These are phyloP conservation scores for Penicillium robsamsonii DNA, from an alignment of 495 filamentous ascomycete species.

Conservation along the genomic window DNA sequence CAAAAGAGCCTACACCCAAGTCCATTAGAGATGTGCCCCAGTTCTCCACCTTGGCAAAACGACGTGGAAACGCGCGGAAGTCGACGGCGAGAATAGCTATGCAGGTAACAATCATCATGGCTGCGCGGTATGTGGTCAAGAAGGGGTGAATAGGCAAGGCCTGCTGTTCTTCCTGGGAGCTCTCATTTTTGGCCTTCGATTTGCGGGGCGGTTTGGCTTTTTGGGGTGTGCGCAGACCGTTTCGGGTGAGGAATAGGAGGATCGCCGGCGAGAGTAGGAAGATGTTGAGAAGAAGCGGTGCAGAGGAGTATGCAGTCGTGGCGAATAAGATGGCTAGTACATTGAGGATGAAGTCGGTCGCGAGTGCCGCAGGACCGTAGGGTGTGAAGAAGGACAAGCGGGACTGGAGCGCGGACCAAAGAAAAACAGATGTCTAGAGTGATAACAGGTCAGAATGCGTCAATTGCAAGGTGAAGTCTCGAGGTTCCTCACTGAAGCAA, in stretches of 20 bases:
- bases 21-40: constrained; percentile 99
- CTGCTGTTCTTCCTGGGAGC: constrained; percentile 31
- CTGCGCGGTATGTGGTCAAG: constrained; percentile 82
- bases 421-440: constrained; percentile 68
- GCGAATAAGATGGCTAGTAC: constrained; percentile 77
- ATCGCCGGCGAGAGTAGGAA: constrained; percentile 70
- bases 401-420: constrained; percentile 89
- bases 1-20: constrained; percentile 94
- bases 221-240: constrained; percentile 40
- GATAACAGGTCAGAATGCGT: constrained; percentile 1
- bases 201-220: constrained; percentile 59
- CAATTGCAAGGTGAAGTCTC: background rate
- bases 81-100: constrained; percentile 95
- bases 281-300: constrained; percentile 70
- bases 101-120: constrained; percentile 92
- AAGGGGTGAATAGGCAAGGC: constrained; percentile 81
- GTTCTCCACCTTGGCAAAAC: constrained; percentile 95
- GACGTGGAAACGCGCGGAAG: constrained; percentile 86
- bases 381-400: constrained; percentile 81
- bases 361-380: constrained; percentile 62
- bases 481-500: constrained; percentile 69
- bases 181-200: constrained; percentile 32
- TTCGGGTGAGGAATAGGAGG: constrained; percentile 55
- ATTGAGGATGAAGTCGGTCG: constrained; percentile 84
- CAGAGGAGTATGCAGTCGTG: constrained; percentile 78